Conservation (phyloP, 1,284 basidiomycete species). For the Heterobasidion irregulare region DNA sequence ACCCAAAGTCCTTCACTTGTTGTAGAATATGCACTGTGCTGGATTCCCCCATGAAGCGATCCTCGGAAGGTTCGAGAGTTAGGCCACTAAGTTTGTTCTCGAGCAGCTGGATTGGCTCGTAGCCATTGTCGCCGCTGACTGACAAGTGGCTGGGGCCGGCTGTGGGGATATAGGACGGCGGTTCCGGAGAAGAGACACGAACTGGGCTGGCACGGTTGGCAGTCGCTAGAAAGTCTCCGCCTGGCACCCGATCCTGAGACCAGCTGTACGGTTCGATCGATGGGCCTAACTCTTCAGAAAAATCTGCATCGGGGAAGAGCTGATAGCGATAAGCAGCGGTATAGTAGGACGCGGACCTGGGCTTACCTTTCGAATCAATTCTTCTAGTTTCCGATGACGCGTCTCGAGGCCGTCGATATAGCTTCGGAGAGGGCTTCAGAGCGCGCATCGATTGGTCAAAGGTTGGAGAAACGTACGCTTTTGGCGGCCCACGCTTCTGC, state of each 20-base stretch:
- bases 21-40: constrained; percentile 61
- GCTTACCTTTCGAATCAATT: constrained; percentile 48
- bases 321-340: constrained; percentile 12
- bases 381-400: constrained; percentile 65
- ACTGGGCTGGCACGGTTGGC: not conserved
- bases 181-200: not conserved
- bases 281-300: constrained; percentile 39
- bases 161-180: not conserved
- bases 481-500: constrained; percentile 11
- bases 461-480: constrained; percentile 20
- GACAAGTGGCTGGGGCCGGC: not conserved
- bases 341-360: not conserved
- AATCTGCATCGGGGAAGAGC: constrained; percentile 43
- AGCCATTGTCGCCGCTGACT: constrained; percentile 6
- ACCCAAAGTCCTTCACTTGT: constrained; percentile 58
- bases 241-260: constrained; percentile 12
- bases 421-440: constrained; percentile 21
- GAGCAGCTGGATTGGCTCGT: not conserved
- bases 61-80: constrained; percentile 23
- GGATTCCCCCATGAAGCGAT: constrained; percentile 66
- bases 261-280: constrained; percentile 41
- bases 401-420: constrained; percentile 71
- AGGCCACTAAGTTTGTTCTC: constrained; percentile 26
- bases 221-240: not conserved
- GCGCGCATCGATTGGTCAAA: not conserved